Evolutionary conservation across 768 basidiomycete genomes (phyloP).

Genomic region (Coprinopsis sp.): DNA sequence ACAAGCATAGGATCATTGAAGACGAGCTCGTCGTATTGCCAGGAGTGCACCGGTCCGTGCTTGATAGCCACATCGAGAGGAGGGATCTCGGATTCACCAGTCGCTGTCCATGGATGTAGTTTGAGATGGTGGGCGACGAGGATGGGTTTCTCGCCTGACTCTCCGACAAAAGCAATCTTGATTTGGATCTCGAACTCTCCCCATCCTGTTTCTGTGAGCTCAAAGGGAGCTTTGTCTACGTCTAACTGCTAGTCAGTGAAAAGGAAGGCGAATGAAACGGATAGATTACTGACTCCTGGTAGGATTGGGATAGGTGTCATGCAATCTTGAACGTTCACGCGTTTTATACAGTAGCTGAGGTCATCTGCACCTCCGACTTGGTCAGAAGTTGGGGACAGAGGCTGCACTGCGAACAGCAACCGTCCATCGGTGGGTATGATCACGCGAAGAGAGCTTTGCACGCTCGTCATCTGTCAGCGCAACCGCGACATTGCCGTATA

Average conservation of each 20-base stretch:
- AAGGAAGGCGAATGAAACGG: background rate
- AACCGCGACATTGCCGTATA: constrained; percentile 91
- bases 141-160: constrained; percentile 89
- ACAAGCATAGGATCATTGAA: constrained; percentile 90
- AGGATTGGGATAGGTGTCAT: constrained; percentile 93
- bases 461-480: constrained; percentile 74
- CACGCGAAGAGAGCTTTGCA: constrained; percentile 46
- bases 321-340: constrained; percentile 95
- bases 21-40: constrained; percentile 99
- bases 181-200: constrained; percentile 98
- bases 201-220: constrained; percentile 97
- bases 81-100: constrained; percentile 62
- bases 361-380: constrained; percentile 90
- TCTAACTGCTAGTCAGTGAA: constrained; percentile 39
- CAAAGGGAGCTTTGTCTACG: constrained; percentile 90
- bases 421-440: constrained; percentile 96
- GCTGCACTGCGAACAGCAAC: constrained; percentile 90
- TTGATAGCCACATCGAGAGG: constrained; percentile 63
- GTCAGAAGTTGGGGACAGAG: constrained; percentile 63
- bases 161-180: constrained; percentile 81
- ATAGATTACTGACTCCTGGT: constrained; percentile 63
- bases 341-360: constrained; percentile 85
- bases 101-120: constrained; percentile 80
- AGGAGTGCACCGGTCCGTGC: constrained; percentile 82
- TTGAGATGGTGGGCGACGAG: constrained; percentile 91